Conservation (phyloP, 2,329 filamentous ascomycete species). For the Arthrocladium fulminans region DNA sequence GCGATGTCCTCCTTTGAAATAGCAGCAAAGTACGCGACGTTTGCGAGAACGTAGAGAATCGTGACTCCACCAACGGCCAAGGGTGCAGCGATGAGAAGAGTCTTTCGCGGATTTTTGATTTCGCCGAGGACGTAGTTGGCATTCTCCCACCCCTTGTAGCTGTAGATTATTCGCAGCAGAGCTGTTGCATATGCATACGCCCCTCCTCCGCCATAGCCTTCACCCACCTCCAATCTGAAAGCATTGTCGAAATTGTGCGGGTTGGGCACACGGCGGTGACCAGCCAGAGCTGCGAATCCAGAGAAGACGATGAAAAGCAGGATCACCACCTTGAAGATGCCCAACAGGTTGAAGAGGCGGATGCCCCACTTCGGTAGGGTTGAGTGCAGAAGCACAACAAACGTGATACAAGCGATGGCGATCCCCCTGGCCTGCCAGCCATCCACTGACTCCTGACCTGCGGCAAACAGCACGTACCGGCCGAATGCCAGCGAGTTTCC, state of each 20-base stretch:
- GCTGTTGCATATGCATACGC: conserved; percentile 43
- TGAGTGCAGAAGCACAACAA: conserved; percentile 41
- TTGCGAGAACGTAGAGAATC: conserved; percentile 49
- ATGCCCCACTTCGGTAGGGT: conserved; percentile 41
- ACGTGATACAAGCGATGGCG: conserved; percentile 40
- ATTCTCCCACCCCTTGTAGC: conserved; percentile 47
- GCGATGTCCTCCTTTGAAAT: conserved; percentile 49
- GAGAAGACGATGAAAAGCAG: conserved; percentile 40
- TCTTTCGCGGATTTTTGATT: conserved; percentile 49
- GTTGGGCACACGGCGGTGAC: conserved; percentile 29
- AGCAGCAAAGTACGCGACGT: conserved; percentile 52
- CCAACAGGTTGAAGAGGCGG: conserved; percentile 42
- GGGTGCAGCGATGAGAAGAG: conserved; percentile 49
- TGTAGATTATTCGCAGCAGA: conserved; percentile 49
- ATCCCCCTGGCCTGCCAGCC: conserved; percentile 43
- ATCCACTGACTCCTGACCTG: conserved; percentile 25
- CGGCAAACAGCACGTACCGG: conserved; percentile 43
- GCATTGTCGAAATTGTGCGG: conserved; percentile 28
- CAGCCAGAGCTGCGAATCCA: conserved; percentile 34
- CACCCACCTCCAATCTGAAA: conserved; percentile 33
- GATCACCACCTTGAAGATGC: conserved; percentile 43
- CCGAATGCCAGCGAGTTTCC: conserved; percentile 47
- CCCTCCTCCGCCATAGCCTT: too few relatives aligned
- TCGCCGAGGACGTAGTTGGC: conserved; percentile 50
- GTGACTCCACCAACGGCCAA: conserved; percentile 47